Evolutionary conservation across 495 filamentous ascomycete species (phyloP).

Genomic region (Penicillium silybi): DNA sequence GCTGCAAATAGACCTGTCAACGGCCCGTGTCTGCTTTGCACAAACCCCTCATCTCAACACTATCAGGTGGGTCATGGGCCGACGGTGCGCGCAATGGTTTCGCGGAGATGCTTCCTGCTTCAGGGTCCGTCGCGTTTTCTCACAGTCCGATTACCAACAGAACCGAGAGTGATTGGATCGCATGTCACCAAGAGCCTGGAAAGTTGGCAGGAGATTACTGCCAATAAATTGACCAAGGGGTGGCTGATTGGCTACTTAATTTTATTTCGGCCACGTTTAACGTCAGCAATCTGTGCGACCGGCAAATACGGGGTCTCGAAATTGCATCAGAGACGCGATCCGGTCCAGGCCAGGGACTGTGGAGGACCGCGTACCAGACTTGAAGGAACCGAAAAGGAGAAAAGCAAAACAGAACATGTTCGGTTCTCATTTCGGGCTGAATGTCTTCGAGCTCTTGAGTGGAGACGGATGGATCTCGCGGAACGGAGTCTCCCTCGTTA

Average conservation of each 20-base stretch:
- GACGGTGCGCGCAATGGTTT: constrained; percentile 2
- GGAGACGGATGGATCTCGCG: constrained; percentile 24
- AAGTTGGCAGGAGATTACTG: constrained; percentile 3
- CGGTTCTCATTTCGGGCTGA: constrained; percentile 4
- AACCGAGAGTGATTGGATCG: constrained; percentile 5
- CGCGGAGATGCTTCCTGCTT: constrained; percentile 11
- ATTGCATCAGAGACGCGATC: not conserved
- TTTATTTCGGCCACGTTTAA: constrained; percentile 9
- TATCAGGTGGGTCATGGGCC: not conserved
- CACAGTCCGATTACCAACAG: constrained; percentile 12
- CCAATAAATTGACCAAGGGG: constrained; percentile 4
- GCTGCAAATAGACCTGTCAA: constrained; percentile 20
- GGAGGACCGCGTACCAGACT: constrained; percentile 8
- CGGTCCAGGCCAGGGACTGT: not conserved
- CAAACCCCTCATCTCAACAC: not conserved
- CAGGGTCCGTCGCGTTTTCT: not conserved
- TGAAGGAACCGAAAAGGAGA: not conserved
- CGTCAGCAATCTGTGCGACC: constrained; percentile 4
- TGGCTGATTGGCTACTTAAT: constrained; percentile 9
- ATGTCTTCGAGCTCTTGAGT: constrained; percentile 9
- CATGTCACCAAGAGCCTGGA: not conserved
- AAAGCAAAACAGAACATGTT: constrained; percentile 7
- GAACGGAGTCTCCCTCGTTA: constrained; percentile 6
- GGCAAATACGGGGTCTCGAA: not conserved
- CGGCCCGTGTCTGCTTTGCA: constrained; percentile 11